These are phyloP conservation scores for Ampelocalamus luodianensis DNA, from an alignment of 176 grass and related monocot genomes.

Conservation along the genomic window DNA sequence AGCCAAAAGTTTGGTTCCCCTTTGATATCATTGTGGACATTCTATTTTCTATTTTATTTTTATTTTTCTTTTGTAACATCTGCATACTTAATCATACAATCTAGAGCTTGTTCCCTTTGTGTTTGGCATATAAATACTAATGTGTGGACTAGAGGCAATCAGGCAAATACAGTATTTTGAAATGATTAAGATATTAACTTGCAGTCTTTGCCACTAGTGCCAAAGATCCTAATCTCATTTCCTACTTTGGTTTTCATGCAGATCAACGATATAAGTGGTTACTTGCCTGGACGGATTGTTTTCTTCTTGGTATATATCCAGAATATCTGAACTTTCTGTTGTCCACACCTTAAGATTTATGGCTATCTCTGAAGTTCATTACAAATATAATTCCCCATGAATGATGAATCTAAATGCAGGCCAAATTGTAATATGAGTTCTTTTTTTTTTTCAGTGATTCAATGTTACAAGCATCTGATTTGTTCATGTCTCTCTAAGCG, in stretches of 20 bases:
- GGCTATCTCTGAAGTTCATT: slow-evolving; percentile 24
- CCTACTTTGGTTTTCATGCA: slow-evolving; percentile 50
- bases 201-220: slow-evolving; percentile 15
- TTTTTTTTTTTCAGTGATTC: slow-evolving; percentile 4
- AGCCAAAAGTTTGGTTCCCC: slow-evolving; percentile 21
- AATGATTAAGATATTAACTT: slow-evolving; percentile 14
- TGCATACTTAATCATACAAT: not conserved
- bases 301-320: slow-evolving; percentile 87
- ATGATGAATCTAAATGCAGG: not conserved
- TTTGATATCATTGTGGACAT: slow-evolving; percentile 11
- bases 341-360: slow-evolving; percentile 26
- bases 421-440: slow-evolving; percentile 14
- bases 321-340: slow-evolving; percentile 25
- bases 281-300: slow-evolving; percentile 93
- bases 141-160: slow-evolving; percentile 9
- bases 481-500: not conserved
- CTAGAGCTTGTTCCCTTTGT: not conserved
- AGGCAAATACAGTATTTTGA: slow-evolving; percentile 16
- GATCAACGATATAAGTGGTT: slow-evolving; percentile 97
- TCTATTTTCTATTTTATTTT: slow-evolving; percentile 12
- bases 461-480: slow-evolving; percentile 3
- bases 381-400: not conserved
- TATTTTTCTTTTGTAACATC: slow-evolving; percentile 24
- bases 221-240: slow-evolving; percentile 33
- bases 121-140: slow-evolving; percentile 27